These are phyloP conservation scores for Pseudoperonospora humuli DNA, from an alignment of 352 stramenopile genomes.

Conservation along the genomic window DNA sequence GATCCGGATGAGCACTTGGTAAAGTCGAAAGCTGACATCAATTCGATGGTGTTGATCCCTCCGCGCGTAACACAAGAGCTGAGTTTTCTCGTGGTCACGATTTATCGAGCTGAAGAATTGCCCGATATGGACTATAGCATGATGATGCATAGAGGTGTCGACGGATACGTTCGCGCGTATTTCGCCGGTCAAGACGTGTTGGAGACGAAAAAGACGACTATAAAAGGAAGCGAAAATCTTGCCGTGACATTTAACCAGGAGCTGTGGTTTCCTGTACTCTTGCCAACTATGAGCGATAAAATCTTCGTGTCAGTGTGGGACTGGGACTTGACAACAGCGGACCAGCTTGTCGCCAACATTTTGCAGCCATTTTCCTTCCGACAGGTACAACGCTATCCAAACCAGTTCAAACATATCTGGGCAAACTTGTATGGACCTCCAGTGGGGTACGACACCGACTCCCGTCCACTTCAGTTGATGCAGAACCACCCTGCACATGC, in stretches of 20 bases:
- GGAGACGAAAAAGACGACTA: slow-evolving; percentile 60
- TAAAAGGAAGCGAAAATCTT: slow-evolving; percentile 48
- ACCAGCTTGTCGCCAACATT: slow-evolving; percentile 63
- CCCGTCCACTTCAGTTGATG: slow-evolving; percentile 34
- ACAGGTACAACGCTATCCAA: slow-evolving; percentile 52
- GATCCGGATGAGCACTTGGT: slow-evolving; percentile 32
- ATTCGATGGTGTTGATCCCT: slow-evolving; percentile 76
- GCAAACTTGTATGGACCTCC: slow-evolving; percentile 81
- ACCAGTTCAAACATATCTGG: slow-evolving; percentile 54
- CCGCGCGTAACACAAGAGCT: slow-evolving; percentile 62
- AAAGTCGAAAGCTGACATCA: slow-evolving; percentile 54
- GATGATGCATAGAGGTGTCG: slow-evolving; percentile 57
- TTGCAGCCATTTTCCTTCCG: slow-evolving; percentile 65
- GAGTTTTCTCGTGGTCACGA: slow-evolving; percentile 70
- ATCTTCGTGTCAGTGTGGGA: slow-evolving; percentile 85
- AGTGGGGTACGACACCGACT: slow-evolving; percentile 43
- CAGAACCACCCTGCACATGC: slow-evolving; percentile 50
- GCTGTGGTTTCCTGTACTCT: slow-evolving; percentile 79
- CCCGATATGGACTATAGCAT: slow-evolving; percentile 81
- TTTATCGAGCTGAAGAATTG: slow-evolving; percentile 71
- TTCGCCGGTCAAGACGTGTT: slow-evolving; percentile 66
- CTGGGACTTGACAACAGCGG: slow-evolving; percentile 52
- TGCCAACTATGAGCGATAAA: slow-evolving; percentile 76
- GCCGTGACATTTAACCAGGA: slow-evolving; percentile 61
- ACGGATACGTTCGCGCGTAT: slow-evolving; percentile 72